These are phyloP conservation scores for Penicillium sp. DNA, from an alignment of 2,329 filamentous ascomycete genomes.

Conservation along the genomic window DNA sequence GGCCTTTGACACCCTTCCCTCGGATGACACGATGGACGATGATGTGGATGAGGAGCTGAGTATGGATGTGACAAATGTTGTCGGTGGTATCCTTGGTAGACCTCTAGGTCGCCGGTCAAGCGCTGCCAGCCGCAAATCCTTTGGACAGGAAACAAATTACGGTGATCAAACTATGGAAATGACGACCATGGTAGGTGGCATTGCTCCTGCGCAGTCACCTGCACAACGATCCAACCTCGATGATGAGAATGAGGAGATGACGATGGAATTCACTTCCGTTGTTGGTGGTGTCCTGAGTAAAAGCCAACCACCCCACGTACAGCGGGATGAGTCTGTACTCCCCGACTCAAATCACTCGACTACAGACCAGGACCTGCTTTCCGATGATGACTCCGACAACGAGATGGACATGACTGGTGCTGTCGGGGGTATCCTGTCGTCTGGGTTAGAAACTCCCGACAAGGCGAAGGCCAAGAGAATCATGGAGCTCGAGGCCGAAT, in stretches of 20 bases:
- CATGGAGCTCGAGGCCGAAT: conserved; percentile 55
- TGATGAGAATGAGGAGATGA: conserved; percentile 42
- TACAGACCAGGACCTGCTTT: conserved; percentile 13
- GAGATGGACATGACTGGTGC: conserved; percentile 58
- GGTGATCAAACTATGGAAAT: conserved; percentile 46
- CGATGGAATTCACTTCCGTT: conserved; percentile 45
- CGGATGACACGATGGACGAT: conserved; percentile 30
- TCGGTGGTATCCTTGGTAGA: conserved; percentile 68
- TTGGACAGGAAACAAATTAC: conserved; percentile 41
- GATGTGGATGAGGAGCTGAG: conserved; percentile 66
- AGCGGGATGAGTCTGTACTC: conserved; percentile 1
- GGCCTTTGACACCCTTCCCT: conserved; percentile 10
- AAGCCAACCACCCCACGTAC: conserved; percentile 2
- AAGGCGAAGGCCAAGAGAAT: conserved; percentile 49
- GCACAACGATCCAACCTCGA: conserved; percentile 25
- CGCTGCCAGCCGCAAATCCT: conserved; percentile 39
- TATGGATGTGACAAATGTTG: conserved; percentile 84
- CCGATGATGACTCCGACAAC: conserved; percentile 24
- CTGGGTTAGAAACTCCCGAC: conserved; percentile 34
- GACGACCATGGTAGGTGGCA: conserved; percentile 40
- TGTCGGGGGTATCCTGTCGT: conserved; percentile 48
- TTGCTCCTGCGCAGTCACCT: conserved; percentile 23
- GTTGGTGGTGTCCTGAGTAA: conserved; percentile 38
- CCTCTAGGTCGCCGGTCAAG: conserved; percentile 29
- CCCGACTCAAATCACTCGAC: conserved; percentile 17